Evolutionary conservation across 1,139 yeast species (phyloP), one percentile per base, ranked within the genome.

Genomic region (Meyerozyma carpophila): DNA sequence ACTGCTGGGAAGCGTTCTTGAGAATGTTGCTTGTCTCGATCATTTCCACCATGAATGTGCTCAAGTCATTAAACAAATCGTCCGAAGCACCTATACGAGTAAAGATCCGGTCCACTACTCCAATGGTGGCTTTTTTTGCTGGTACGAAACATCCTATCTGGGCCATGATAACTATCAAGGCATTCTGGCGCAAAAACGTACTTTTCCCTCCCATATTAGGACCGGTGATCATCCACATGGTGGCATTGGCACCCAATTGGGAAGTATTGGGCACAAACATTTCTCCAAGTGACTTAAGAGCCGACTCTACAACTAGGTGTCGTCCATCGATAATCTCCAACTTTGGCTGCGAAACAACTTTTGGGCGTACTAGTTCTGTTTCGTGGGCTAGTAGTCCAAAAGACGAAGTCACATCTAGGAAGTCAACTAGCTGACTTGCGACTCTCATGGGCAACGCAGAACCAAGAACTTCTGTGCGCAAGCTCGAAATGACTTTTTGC

Each of bases 191-290:
- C 41, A 93, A 65, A 55, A 80, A 93, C 0, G 98, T 91, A 38
- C 96, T 86, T 57, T 93, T 93, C 0, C 98, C 98, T 3, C 98
- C 98, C 98, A 93, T 93, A 58, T 93, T 93, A 1, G 98, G 98
- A 0, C 98, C 98, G 0, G 96, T 83, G 5, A 93, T 81, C 8
- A 93, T 73, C 91, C 95, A 87, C 18, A 67, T 41, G n/a, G 43
- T 45, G 40, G 39, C 44, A 25, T 39, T 47, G 4, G 57, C 49
- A 0, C 64, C 59, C 2, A 70, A 51, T 8, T 81, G 56, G 1
- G 63, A 52, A 55, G 83, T 81, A 58, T 93, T 93, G 0, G 84
- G 69, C 1, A 77, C 77, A 57, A 90, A 93, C 47, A 74, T 73
- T 21, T 59, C 61, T 3, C 79, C 71, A 5, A 61, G 55, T 11